phyloP scores from a whole-genome alignment of 2,329 filamentous ascomycete genomes.

The Aspergillus vadensis region DNA sequence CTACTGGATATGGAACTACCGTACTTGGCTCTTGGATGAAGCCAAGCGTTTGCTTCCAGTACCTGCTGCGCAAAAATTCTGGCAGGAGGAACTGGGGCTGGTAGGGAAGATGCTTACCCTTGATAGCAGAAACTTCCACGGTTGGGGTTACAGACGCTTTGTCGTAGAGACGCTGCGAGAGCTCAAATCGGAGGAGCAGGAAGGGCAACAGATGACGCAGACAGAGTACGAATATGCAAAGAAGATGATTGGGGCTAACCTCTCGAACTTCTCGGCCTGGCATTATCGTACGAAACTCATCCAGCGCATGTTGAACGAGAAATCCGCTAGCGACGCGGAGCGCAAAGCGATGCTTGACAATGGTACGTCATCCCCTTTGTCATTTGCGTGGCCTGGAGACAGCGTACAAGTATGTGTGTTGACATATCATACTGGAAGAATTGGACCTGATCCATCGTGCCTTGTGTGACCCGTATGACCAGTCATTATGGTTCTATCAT shows the following conservation, averaged over 20 bases:
- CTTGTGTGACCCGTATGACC: conserved; percentile 88
- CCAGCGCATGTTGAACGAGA: conserved; percentile 70
- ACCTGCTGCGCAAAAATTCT: conserved; percentile 64
- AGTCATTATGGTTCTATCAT: conserved; percentile 97
- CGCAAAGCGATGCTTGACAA: conserved; percentile 71
- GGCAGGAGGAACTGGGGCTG: conserved; percentile 80
- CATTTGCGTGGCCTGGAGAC: background rate
- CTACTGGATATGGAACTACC: conserved; percentile 99
- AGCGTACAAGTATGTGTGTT: conserved; percentile 3
- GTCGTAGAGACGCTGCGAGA: conserved; percentile 77
- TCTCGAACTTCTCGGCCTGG: conserved; percentile 98
- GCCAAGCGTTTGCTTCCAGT: conserved; percentile 65
- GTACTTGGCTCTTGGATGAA: conserved; percentile 78
- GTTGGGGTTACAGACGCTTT: conserved; percentile 85
- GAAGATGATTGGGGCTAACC: conserved; percentile 77
- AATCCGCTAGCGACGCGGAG: conserved; percentile 62
- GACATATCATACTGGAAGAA: conserved; percentile 53
- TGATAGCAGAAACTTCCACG: conserved; percentile 92
- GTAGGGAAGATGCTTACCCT: conserved; percentile 84
- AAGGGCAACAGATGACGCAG: conserved; percentile 68
- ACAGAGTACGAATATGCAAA: conserved; percentile 87
- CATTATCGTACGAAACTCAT: conserved; percentile 87
- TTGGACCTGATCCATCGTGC: conserved; percentile 73
- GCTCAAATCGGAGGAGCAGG: conserved; percentile 35
- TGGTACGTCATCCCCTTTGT: conserved; percentile 49